These are phyloP conservation scores for Hypoxylon sp. DNA, from an alignment of 2,329 filamentous ascomycete genomes.

Conservation along the genomic window DNA sequence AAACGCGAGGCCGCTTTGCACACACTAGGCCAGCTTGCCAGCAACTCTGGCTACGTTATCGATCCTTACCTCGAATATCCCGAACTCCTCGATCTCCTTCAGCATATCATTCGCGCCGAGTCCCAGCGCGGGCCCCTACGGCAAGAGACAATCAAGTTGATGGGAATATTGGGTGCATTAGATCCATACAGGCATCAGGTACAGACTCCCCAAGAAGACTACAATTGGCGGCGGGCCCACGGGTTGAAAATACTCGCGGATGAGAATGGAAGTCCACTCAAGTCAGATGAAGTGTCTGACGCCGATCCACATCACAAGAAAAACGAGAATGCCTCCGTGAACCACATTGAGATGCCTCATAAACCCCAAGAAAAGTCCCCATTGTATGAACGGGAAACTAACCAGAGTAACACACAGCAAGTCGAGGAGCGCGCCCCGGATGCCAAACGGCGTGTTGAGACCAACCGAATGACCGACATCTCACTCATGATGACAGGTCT, in stretches of 20 bases:
- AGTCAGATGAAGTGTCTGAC: conserved; percentile 23
- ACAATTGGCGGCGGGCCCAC: conserved; percentile 38
- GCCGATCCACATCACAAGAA: conserved; percentile 10
- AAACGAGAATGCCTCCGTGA: conserved; percentile 6
- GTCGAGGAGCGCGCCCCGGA: conserved; percentile 92
- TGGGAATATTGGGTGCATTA: conserved; percentile 93
- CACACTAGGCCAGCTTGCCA: conserved; percentile 91
- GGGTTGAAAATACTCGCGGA: conserved; percentile 21
- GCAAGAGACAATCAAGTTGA: conserved; percentile 95
- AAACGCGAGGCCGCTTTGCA: conserved; percentile 94
- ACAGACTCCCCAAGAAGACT: conserved; percentile 46
- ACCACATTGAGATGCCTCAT: conserved; percentile 26
- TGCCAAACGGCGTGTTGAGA: conserved; percentile 76
- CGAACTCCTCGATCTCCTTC: conserved; percentile 90
- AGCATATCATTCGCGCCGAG: conserved; percentile 94
- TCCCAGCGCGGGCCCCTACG: conserved; percentile 84
- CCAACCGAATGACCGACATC: conserved; percentile 85
- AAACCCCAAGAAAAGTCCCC: background rate
- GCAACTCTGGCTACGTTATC: conserved; percentile 98
- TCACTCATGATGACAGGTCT: conserved; percentile 98
- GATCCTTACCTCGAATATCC: conserved; percentile 96
- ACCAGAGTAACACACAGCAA: conserved; percentile 64
- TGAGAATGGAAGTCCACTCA: conserved; percentile 38
- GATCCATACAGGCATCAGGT: conserved; percentile 96
- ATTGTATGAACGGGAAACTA: conserved; percentile 37